Percentiles rank a stretch among this genome's conserved stretches.
phyloP scores from a whole-genome alignment of 805 yeast genomes.

The Schizosaccharomyces octosporus region DNA sequence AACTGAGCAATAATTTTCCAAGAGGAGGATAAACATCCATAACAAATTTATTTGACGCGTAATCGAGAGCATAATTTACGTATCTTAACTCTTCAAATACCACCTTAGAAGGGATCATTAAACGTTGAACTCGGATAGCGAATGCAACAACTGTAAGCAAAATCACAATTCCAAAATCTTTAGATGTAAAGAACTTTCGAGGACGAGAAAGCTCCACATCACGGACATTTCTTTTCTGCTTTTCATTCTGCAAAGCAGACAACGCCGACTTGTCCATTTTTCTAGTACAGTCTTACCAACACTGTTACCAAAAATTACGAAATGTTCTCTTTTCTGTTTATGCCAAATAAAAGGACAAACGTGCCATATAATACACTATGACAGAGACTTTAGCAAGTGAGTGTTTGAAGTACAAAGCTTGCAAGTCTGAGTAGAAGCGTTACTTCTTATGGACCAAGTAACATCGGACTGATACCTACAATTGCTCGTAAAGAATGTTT shows the following conservation, averaged over 20 bases:
- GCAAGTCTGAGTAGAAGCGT: too few species aligned
- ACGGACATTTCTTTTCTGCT: background rate
- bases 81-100: constrained; percentile 88
- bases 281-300: too few species aligned
- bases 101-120: constrained; percentile 51
- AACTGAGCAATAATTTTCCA: constrained; percentile 32
- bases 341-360: too few species aligned
- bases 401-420: too few species aligned
- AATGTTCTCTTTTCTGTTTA: too few species aligned
- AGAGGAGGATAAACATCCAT: constrained; percentile 56
- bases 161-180: background rate
- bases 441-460: too few species aligned
- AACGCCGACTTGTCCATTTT: too few species aligned
- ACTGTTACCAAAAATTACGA: too few species aligned
- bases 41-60: constrained; percentile 37
- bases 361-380: too few species aligned
- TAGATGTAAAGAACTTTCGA: constrained; percentile 2
- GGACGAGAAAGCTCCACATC: constrained; percentile 2
- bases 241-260: background rate
- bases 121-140: constrained; percentile 32
- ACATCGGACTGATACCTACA: too few species aligned
- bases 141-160: constrained; percentile 25
- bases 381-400: too few species aligned
- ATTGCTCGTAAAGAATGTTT: too few species aligned
- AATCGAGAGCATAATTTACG: constrained; percentile 85